phyloP scores from a whole-genome alignment of 1,139 yeast species.

The Ogataea hybrid region DNA sequence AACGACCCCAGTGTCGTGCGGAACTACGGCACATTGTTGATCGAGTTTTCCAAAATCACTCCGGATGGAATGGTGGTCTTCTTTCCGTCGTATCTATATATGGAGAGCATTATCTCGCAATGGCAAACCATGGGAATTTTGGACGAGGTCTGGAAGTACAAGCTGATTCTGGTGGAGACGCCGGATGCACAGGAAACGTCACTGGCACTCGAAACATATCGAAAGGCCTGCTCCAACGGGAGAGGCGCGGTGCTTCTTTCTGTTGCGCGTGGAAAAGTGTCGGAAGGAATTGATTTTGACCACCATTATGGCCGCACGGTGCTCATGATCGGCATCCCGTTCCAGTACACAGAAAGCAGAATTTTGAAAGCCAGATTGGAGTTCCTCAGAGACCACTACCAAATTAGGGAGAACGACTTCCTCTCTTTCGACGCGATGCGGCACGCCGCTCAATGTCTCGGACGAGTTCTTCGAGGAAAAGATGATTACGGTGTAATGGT shows the following conservation, averaged over 20 bases:
- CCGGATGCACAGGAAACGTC: slow-evolving; percentile 99
- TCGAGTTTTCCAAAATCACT: slow-evolving; percentile 91
- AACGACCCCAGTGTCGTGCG: slow-evolving; percentile 98
- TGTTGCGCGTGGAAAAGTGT: slow-evolving; percentile 98
- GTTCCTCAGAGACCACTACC: slow-evolving; percentile 87
- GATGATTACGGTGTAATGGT: slow-evolving; percentile 99
- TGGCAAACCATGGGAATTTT: slow-evolving; percentile 98
- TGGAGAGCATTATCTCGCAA: slow-evolving; percentile 97
- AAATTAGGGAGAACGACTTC: slow-evolving; percentile 90
- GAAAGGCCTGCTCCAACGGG: slow-evolving; percentile 97
- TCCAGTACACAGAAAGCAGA: slow-evolving; percentile 97
- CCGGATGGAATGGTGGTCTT: slow-evolving; percentile 99
- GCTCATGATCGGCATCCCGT: slow-evolving; percentile 97
- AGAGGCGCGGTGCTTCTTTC: slow-evolving; percentile 94
- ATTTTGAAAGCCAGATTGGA: slow-evolving; percentile 92
- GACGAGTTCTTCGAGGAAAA: slow-evolving; percentile 94
- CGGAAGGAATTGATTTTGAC: slow-evolving; percentile 99
- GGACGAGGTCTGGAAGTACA: slow-evolving; percentile 98
- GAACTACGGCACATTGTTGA: slow-evolving; percentile 87
- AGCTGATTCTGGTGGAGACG: slow-evolving; percentile 90
- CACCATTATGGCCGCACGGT: slow-evolving; percentile 98
- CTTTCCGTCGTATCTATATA: slow-evolving; percentile 93
- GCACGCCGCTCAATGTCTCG: slow-evolving; percentile 98
- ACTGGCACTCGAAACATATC: slow-evolving; percentile 87
- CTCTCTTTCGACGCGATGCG: slow-evolving; percentile 98